Evolutionary conservation across 352 stramenopile species (phyloP).

Genomic region (Globisporangium middletonii): DNA sequence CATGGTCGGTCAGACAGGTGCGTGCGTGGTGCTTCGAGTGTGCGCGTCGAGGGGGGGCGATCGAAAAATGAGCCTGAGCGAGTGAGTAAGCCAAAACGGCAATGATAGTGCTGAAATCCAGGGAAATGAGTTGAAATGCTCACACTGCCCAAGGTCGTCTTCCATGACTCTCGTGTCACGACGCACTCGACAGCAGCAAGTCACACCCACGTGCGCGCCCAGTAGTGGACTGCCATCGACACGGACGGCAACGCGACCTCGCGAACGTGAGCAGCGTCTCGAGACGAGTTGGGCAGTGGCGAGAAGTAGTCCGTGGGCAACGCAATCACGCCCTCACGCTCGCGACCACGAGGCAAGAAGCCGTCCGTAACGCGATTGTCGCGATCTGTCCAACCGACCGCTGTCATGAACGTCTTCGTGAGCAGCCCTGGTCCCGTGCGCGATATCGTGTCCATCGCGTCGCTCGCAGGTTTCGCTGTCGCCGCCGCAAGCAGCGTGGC

Average conservation of each 20-base stretch:
- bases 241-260: conserved; percentile 2
- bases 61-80: background rate
- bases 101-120: no score
- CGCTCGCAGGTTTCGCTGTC: background rate
- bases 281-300: conserved; percentile 29
- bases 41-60: background rate
- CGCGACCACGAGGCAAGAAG: conserved; percentile 18
- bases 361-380: conserved; percentile 2
- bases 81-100: no score
- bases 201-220: conserved; percentile 29
- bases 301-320: conserved; percentile 32
- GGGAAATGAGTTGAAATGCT: no score
- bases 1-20: conserved; percentile 22
- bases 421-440: conserved; percentile 45
- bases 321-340: conserved; percentile 19
- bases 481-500: background rate
- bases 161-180: no score
- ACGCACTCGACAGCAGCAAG: background rate
- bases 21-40: conserved; percentile 1
- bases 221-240: conserved; percentile 42
- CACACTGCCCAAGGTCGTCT: no score
- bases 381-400: conserved; percentile 24
- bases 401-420: conserved; percentile 44
- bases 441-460: conserved; percentile 38
- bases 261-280: background rate